Base-by-base conservation (phyloP, 2,329 filamentous ascomycete species). In the Orbilia oligospora region DNA sequence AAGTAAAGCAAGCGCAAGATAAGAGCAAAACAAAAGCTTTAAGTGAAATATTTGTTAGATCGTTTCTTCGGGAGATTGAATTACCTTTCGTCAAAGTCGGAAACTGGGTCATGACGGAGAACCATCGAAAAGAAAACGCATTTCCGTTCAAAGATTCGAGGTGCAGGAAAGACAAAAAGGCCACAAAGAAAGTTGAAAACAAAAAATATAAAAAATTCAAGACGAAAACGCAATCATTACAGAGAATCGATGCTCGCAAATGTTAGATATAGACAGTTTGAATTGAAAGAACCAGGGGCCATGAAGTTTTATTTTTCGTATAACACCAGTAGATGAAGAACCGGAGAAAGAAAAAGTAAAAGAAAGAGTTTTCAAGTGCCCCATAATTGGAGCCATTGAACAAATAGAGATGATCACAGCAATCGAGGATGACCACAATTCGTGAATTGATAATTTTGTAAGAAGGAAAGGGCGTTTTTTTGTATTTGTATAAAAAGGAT, bases 281-380 rank as follows among this genome's bases (percentile, higher is more conserved):
- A 66, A 71, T 71, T 16, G 20, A 56, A 63, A 30, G 33, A 72
- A 64, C n/a, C 22, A 64, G 53, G 41, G 55, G 38, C 22, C 38
- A 66, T 49, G 56, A 65, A 73, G 64, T 46, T 70, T 76, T 71
- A 68, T 65, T 78, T 65, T 64, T 66, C 36, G 65, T 46, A 51
- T 38, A 72, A 71, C 68, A 80, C 76, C 79, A 71, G 49, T 56
- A 36, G 63, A 70, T 77, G 65, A 71, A 71, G 41, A 33, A 67
- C 53, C 20, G 36, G 38, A 41, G 41, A 36, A 71, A 71, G 55
- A 33, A 61, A 66, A 67, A 20, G 58, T 48, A n/a, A 53, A 72
- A 33, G 12, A 18, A 24, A 55, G n/a, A 18, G 27, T 65, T 36
- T 24, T 5, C 55, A 66, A 22, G 70, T 30, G 38, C 44, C 36